Percentiles rank a stretch among this genome's conserved stretches.
phyloP scores from a whole-genome alignment of 176 grass and related monocot species.

The Rhynchospora pubera region DNA sequence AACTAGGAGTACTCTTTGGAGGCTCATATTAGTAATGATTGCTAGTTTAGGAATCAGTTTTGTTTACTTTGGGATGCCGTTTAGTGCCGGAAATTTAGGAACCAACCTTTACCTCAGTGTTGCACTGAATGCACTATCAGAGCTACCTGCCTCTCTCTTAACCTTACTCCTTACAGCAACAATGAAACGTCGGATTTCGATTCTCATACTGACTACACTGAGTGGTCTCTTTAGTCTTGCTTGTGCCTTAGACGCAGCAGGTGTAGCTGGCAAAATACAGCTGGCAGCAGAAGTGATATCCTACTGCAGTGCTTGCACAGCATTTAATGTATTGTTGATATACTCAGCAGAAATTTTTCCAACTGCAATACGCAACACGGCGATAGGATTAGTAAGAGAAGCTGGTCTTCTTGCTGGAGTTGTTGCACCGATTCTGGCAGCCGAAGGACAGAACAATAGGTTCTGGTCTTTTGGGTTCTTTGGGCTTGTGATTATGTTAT shows the following conservation, averaged over 20 bases:
- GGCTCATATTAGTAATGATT: constrained; percentile 47
- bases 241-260: not conserved
- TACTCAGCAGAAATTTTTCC: constrained; percentile 80
- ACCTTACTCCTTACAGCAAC: constrained; percentile 33
- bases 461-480: constrained; percentile 65
- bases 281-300: constrained; percentile 29
- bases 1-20: constrained; percentile 39
- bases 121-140: constrained; percentile 54
- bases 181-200: constrained; percentile 38
- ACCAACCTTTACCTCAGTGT: constrained; percentile 67
- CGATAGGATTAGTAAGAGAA: constrained; percentile 55
- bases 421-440: constrained; percentile 48
- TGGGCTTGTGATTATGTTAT: constrained; percentile 42
- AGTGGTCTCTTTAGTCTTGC: not conserved
- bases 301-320: constrained; percentile 65
- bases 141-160: constrained; percentile 49
- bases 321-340: constrained; percentile 50
- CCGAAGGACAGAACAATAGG: constrained; percentile 37
- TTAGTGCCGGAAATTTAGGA: constrained; percentile 63
- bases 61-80: constrained; percentile 80
- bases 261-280: constrained; percentile 18
- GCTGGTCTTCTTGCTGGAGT: constrained; percentile 52
- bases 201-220: constrained; percentile 31
- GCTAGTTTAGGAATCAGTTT: constrained; percentile 52
- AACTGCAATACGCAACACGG: constrained; percentile 66